Evolutionary conservation across 1,284 basidiomycete genomes (phyloP).

Genomic region (Cutaneotrichosporon sp.): DNA sequence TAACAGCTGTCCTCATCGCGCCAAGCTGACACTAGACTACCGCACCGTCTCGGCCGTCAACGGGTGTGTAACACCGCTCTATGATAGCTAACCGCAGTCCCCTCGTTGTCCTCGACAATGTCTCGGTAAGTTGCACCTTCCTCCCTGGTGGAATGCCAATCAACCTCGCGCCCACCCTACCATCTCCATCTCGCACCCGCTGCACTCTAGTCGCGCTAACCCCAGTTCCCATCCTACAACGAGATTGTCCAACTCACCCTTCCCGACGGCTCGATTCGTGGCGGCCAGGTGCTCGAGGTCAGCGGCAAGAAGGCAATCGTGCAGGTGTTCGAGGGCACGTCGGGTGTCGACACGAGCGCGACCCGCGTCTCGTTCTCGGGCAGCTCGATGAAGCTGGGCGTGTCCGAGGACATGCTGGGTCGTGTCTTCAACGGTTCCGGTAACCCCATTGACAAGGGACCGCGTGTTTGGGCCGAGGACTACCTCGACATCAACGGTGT

Average conservation of each 20-base stretch:
- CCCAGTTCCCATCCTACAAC: constrained; percentile 96
- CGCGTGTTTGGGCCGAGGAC: constrained; percentile 98
- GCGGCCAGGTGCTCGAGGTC: constrained; percentile 97
- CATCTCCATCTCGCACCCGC: not conserved
- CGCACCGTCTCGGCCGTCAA: constrained; percentile 95
- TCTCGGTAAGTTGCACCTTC: constrained; percentile 67
- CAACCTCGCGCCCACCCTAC: not conserved
- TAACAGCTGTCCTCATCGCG: constrained; percentile 13
- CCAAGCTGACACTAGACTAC: constrained; percentile 66
- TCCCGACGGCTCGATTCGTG: constrained; percentile 91
- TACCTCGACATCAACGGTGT: constrained; percentile 98
- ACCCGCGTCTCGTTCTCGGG: constrained; percentile 99
- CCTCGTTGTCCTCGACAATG: constrained; percentile 95
- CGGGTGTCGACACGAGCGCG: constrained; percentile 87
- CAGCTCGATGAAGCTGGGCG: constrained; percentile 96
- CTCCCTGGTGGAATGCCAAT: not conserved
- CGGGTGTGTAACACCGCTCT: constrained; percentile 61
- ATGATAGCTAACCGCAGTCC: constrained; percentile 59
- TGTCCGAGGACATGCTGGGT: constrained; percentile 99
- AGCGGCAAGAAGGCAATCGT: constrained; percentile 99
- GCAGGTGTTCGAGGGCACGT: constrained; percentile 98
- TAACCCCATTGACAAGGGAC: constrained; percentile 96
- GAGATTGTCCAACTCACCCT: constrained; percentile 97
- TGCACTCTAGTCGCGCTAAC: constrained; percentile 1
- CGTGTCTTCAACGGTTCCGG: constrained; percentile 99